Evolutionary conservation across 805 yeast species (phyloP), one percentile per base, ranked within the genome.

Genomic region (Candida orba): DNA sequence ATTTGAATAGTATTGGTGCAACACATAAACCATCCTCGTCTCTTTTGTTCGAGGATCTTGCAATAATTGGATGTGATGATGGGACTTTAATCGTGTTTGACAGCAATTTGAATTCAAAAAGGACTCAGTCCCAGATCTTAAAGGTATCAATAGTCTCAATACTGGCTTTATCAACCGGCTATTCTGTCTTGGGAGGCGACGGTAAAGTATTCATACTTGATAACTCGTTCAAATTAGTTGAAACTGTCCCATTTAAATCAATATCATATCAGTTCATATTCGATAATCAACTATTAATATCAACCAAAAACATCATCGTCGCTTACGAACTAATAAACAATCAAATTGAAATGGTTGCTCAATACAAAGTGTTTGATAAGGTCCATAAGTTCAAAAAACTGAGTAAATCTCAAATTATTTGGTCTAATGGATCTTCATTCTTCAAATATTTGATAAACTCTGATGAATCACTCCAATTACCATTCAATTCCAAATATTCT

Each of bases 341-440:
- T 8, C 60, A 58, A 31, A 43, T 64, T 29, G 56, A 53, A 15
- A 54, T 58, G 47, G 44, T 41, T 6, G 45, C 46, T 20, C 63
- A 63, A 36, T 49, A 54, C 29, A 53, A 52, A 18, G 22, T 62
- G 2, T 56, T 56, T 5, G 68, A 65, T 34, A 54, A 56, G 36
- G 43, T 62, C 3, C 34, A 42, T 2, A 34, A 39, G 6, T 48
- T 66, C 37, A 39, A 46, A 18, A 39, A 27, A 27, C 14, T 56
- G 1, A 50, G 50, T 6, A 51, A 58, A 35, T 29, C 40, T 15
- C 24, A n/a, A n/a, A 32, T 41, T 8, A 18, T 38, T 15, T 45
- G 48, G 48, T 38, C 20, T 12, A 36, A 42, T 35, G 45, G 45
- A 1, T 25, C 33, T 10, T 30, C 44, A 10, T 31, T 45, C 15